Evolutionary conservation across 495 filamentous ascomycete genomes (phyloP).

Genomic region (Aspergillus haitiensis): DNA sequence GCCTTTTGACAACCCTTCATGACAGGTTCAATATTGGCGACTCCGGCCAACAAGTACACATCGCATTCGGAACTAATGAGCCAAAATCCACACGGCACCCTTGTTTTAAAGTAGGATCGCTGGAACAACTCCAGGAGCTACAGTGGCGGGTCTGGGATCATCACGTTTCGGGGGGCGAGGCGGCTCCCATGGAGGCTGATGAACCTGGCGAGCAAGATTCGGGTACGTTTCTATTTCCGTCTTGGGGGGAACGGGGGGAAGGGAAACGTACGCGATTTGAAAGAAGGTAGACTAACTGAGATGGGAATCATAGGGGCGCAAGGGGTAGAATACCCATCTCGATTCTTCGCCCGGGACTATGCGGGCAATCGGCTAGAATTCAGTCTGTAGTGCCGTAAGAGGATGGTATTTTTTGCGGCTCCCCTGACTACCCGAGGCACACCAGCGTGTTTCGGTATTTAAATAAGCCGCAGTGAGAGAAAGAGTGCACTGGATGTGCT

Average conservation of each 20-base stretch:
- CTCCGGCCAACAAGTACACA: slow-evolving; percentile 61
- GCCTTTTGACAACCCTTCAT: not conserved
- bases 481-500: no score
- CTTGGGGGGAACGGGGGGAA: not conserved
- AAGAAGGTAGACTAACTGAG: not conserved
- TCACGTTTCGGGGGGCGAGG: slow-evolving; percentile 45
- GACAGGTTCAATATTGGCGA: slow-evolving; percentile 51
- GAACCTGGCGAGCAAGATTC: slow-evolving; percentile 52
- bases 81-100: slow-evolving; percentile 51
- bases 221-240: slow-evolving; percentile 36
- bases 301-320: slow-evolving; percentile 40
- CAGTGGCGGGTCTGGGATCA: slow-evolving; percentile 56
- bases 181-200: slow-evolving; percentile 55
- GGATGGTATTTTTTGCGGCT: no score
- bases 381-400: slow-evolving; percentile 39
- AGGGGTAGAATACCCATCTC: slow-evolving; percentile 57
- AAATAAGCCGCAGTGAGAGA: no score
- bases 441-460: no score
- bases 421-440: no score
- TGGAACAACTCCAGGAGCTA: slow-evolving; percentile 47
- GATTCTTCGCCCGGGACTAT: slow-evolving; percentile 65
- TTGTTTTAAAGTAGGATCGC: slow-evolving; percentile 53
- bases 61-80: slow-evolving; percentile 54
- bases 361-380: slow-evolving; percentile 64
- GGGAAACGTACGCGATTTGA: no score